Evolutionary conservation across 78 protist genomes (phyloP), one percentile per base, ranked within the genome.

Genomic region (Tieghemostelium lacteum): DNA sequence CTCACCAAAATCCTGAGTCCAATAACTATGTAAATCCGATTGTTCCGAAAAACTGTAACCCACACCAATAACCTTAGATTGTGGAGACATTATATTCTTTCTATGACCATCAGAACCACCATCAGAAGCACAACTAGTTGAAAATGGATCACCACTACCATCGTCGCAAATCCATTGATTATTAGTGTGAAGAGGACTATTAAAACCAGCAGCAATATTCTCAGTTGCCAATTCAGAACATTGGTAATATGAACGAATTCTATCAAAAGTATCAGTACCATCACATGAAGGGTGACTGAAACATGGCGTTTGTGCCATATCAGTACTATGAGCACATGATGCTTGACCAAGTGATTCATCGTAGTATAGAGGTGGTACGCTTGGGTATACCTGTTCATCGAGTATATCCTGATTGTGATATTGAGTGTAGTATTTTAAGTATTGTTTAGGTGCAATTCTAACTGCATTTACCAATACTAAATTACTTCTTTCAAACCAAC

Each of bases 161-260:
- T 67, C 72, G n/a, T 77, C 87, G 37, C 87, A 77, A 2, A 77
- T 54, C 87, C 87, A 77, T 65, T 65, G 87, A 37, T 77, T 77
- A 65, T 77, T 77, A 19, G 75, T 65, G 24, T 34, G 62, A 16
- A 77, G 19, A 17, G 87, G 87, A 5, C 69, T 52, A 12, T 49
- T 39, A 19, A 64, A 50, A 64, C 87, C 87, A 6, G 87, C 66
- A 4, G 87, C 87, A 65, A 77, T 77, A 40, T 77, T 77, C 26
- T 77, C 87, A 34, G 49, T 45, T 1, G 72, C 74, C 16, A 77
- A 22, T n/a, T 24, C 36, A n/a, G 73, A 67, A 54, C 87, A 77
- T 52, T 65, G 62, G 39, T 77, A 77, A 17, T 52, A 77, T 19
- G 26, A 19, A 7, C 31, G 20, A 20, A 77, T 77, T 77, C 87